A percentile compares a stretch with the other conserved stretches of the same genome.
These are phyloP conservation scores for Claviceps africana DNA, from an alignment of 2,329 filamentous ascomycete genomes.

Conservation along the genomic window DNA sequence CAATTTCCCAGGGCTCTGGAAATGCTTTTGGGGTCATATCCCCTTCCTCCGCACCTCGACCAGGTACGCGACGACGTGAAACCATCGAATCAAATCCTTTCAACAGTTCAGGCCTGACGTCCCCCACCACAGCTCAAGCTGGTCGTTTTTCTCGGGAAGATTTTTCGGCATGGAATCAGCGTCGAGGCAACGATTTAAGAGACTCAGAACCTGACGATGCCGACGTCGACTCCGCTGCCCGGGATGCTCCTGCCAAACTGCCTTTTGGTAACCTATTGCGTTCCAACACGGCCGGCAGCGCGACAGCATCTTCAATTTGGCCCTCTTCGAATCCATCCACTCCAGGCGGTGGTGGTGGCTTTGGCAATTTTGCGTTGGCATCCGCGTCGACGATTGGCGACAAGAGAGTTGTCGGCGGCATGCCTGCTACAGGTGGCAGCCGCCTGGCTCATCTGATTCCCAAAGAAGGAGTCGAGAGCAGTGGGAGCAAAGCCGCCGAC, in stretches of 20 bases:
- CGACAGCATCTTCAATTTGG: conserved; percentile 31
- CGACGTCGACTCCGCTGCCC: conserved; percentile 21
- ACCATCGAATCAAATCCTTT: conserved; percentile 57
- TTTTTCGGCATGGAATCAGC: conserved; percentile 40
- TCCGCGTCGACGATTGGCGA: conserved; percentile 46
- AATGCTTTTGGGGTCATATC: conserved; percentile 58
- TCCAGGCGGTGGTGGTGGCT: conserved; percentile 61
- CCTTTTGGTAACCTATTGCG: conserved; percentile 36
- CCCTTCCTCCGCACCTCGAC: conserved; percentile 56
- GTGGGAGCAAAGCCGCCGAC: conserved; percentile 36
- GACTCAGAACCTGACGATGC: conserved; percentile 42
- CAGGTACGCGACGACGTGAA: conserved; percentile 68
- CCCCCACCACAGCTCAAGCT: conserved; percentile 41
- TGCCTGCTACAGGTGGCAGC: conserved; percentile 61
- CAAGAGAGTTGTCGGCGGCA: conserved; percentile 57
- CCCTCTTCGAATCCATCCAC: conserved; percentile 39
- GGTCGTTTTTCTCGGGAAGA: conserved; percentile 52
- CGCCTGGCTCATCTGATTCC: conserved; percentile 74
- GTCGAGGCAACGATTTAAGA: conserved; percentile 39
- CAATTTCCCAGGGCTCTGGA: conserved; percentile 57
- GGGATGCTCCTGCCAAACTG: conserved; percentile 18
- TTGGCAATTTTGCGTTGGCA: conserved; percentile 74
- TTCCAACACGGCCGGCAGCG: conserved; percentile 37
- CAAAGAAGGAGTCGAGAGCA: conserved; percentile 60
- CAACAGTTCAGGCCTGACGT: conserved; percentile 35